Evolutionary conservation across 2,329 filamentous ascomycete species (phyloP), one percentile per base, ranked within the genome.

Genomic region (Pseudocercospora pini-densiflorae): DNA sequence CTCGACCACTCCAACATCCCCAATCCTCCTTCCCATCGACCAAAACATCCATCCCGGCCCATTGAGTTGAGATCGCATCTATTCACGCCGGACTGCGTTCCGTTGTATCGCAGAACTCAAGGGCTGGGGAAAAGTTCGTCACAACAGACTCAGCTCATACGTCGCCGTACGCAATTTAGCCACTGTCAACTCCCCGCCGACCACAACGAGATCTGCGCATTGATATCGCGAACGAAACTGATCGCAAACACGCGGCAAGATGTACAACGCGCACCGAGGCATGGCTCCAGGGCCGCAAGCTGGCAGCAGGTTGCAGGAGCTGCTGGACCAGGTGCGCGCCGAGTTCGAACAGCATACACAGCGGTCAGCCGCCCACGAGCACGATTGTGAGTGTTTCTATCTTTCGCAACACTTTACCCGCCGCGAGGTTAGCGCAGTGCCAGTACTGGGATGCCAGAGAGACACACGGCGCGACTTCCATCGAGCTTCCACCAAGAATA

Each of bases 251-350:
- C 58, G 45, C 36, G 43, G 54, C 66, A 70, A 61, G 72, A 97
- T 97, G 93, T 97, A 97, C 81, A 92, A 91, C 79, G 83, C 88
- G 76, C 93, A 96, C 84, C 92, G 92, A 78, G 91, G 90, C 79
- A 91, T 96, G 87, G 90, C 89, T 70, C 82, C 83, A 70, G 77
- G 77, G 68, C 87, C 85, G 71, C 89, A 88, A 72, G 90, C 91
- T 67, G 87, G 85, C 81, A 86, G 83, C 73, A 93, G 95, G 73
- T 85, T 98, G 74, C 93, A 91, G 73, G 94, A 99, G 85, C 88
- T 98, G 70, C 86, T 99, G 77, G 94, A 98, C 64, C 91, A 93
- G 79, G 88, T 99, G 74, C 90, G 94, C 77, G 87, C 88, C 76
- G 95, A 99, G 81, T 98, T 97, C 74, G 94, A 98, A 72, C 90